Evolutionary conservation across 108 stramenopile species (phyloP), one percentile per base, ranked within the genome.

Genomic region (Fragilariopsis cylindrus): DNA sequence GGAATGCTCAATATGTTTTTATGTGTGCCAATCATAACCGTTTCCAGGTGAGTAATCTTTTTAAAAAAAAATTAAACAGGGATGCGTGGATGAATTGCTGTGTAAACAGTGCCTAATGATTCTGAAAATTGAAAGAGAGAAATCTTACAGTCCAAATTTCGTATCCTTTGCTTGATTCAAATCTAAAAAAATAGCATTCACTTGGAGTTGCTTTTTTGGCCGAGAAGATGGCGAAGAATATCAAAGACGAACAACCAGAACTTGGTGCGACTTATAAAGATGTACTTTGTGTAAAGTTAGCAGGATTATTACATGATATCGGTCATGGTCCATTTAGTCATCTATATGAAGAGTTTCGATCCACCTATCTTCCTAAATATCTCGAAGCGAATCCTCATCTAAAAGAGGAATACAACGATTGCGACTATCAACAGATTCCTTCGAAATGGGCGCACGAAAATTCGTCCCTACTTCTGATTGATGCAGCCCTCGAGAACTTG

Each of bases 251-350:
- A 55, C 90, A 96, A 53, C 84, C 82, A 19, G 18, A 76, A 21
- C 76, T 96, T 40, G 71, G 75, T 4, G 90, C 92, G 16, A 93
- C 90, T 3, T 84, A 81, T 18, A 90, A 86, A 65, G 98, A 98
- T 77, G 79, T 96, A 13, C 71, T 91, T 16, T 97, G 96, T 80
- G 95, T 97, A 57, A 96, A 94, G 75, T 81, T 98, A 41, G 98
- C 98, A 6, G 98, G 96, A 3, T 74, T 97, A 63, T 69, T 88
- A 30, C 98, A 98, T 79, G 98, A 98, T 72, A 71, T 94, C 47
- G 96, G 93, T n/a, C 93, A 94, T 60, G 98, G 98, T 21, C 92
- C 95, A 1, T 97, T 77, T 78, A 85, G 83, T 12, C 98, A 98
- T 82, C 49, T 94, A 4, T 98, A 76, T 63, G 84, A 85, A 55